Evolutionary conservation across 2,329 filamentous ascomycete species (phyloP), one percentile per base, ranked within the genome.

Genomic region (Aphanocladium album): DNA sequence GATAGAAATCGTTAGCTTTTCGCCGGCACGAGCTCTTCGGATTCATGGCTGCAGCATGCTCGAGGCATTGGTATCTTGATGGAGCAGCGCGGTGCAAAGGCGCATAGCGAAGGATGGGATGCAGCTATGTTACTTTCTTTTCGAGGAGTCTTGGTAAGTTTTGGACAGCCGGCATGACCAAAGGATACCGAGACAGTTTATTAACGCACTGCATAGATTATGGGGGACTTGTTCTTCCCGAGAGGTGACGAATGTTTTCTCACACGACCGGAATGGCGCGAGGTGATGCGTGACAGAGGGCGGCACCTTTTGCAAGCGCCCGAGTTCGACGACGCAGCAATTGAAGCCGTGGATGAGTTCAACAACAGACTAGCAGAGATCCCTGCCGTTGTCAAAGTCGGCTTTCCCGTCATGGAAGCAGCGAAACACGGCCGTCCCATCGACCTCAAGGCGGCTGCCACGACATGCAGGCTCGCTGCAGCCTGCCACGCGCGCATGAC

Each of bases 41-140:
- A 69, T 37, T 74, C 71, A 41, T 78, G 75, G 75, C 67, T 75
- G 62, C 69, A 73, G 55, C 76, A 78, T 63, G 74, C 75, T 12
- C 68, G 67, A 35, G 75, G 75, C 23, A 73, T 77, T 51, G 69
- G 71, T 7, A 67, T 66, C n/a, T 64, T 77, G 52, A 73, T 78
- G 62, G 70, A 75, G 63, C 70, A 74, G 51, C 74, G 76, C 21
- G 76, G 76, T n/a, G 66, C 71, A 11, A 66, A 65, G 6, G 71
- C 71, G 25, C 74, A 76, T 58, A 62, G 66, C 7, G 68, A 70
- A 19, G 67, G 69, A 3, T 74, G 73, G 65, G 74, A 76, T 62
- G 70, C 70, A n/a, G 66, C 70, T 17, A 72, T 77, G 67, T 63
- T 78, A 19, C 66, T 75, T 16, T 72, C 74, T 4, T 74, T 76